Conservation (phyloP, 1,139 yeast species). For the Candida glucosophila region DNA sequence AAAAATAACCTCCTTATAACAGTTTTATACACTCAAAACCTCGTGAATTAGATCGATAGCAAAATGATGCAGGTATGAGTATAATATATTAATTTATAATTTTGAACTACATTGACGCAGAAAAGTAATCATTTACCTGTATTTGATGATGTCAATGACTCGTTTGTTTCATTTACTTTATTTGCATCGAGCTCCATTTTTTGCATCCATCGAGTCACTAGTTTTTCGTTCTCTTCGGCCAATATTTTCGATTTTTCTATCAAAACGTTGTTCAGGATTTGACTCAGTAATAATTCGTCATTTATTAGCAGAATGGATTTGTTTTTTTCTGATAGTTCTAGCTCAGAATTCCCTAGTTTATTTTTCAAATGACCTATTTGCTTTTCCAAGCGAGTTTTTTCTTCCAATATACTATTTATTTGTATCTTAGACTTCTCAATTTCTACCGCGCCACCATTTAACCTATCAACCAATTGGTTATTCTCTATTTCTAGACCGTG, state of each 20-base stretch:
- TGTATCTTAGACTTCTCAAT: constrained; percentile 20
- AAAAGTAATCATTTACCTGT: too few species aligned
- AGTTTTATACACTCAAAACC: too few species aligned
- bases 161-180: constrained; percentile 48
- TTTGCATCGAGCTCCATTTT: constrained; percentile 54
- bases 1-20: too few species aligned
- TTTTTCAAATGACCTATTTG: constrained; percentile 15
- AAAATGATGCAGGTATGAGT: too few species aligned
- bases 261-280: constrained; percentile 62
- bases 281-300: constrained; percentile 63
- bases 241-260: constrained; percentile 13
- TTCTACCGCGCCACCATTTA: constrained; percentile 17
- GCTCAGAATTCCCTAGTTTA: constrained; percentile 26
- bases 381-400: constrained; percentile 12
- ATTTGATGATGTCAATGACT: too few species aligned
- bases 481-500: constrained; percentile 7
- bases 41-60: too few species aligned
- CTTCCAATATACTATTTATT: constrained; percentile 21
- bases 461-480: constrained; percentile 12
- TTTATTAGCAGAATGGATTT: constrained; percentile 53
- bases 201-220: constrained; percentile 55
- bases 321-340: constrained; percentile 44
- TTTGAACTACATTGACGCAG: too few species aligned
- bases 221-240: constrained; percentile 38
- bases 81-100: too few species aligned